phyloP scores from a whole-genome alignment of 2,329 filamentous ascomycete genomes.

The Phyllosticta capitalensis region DNA sequence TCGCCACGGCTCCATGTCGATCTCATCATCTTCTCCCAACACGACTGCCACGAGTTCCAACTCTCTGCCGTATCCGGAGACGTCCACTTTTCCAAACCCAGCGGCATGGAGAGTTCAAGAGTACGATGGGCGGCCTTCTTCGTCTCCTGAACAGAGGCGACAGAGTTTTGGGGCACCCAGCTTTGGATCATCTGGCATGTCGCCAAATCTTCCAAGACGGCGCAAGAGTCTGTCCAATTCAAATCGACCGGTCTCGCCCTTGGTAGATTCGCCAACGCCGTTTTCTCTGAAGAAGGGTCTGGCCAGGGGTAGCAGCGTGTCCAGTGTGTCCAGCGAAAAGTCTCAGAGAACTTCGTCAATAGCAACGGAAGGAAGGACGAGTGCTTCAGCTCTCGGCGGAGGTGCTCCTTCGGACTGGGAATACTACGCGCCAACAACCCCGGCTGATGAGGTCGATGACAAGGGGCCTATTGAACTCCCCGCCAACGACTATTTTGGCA shows the following conservation, averaged over 20 bases:
- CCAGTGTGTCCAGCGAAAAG: constrained; percentile 33
- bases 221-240: not conserved
- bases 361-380: constrained; percentile 60
- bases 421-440: constrained; percentile 14
- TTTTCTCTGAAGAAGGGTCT: not conserved
- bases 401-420: constrained; percentile 31
- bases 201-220: not conserved
- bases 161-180: not conserved
- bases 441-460: not conserved
- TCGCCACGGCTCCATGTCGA: not conserved
- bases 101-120: not conserved
- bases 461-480: not conserved
- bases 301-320: not conserved
- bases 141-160: not conserved
- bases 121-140: not conserved
- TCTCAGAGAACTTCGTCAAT: constrained; percentile 56
- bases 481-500: not conserved
- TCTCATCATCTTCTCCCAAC: not conserved
- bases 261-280: not conserved
- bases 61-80: not conserved
- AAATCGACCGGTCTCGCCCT: not conserved
- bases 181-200: not conserved
- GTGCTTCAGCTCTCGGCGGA: constrained; percentile 30
- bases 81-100: not conserved
- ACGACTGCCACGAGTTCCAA: not conserved